These are phyloP conservation scores for Lenzites betulinus DNA, from an alignment of 768 basidiomycete genomes.

Conservation along the genomic window DNA sequence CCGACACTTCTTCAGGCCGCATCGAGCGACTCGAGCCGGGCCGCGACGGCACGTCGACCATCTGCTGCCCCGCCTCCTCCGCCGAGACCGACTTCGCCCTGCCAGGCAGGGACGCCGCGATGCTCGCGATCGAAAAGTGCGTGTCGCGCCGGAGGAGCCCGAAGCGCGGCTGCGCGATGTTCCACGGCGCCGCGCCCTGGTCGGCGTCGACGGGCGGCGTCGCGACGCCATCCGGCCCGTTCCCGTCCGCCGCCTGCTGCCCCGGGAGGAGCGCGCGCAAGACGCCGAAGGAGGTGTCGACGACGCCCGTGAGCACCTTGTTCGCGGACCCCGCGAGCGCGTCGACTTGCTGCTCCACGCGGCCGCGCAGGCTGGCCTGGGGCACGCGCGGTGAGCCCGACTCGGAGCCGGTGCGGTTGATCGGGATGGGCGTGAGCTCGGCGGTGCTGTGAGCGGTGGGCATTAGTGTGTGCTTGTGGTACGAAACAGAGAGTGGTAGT, in stretches of 20 bases:
- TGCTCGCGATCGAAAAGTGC: constrained; percentile 80
- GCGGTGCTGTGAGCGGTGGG: constrained; percentile 53
- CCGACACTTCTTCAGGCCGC: constrained; percentile 28
- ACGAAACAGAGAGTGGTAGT: constrained; percentile 1
- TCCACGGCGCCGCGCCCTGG: constrained; percentile 42
- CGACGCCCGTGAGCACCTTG: constrained; percentile 77
- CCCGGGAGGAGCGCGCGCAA: constrained; percentile 73
- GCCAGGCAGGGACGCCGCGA: constrained; percentile 68
- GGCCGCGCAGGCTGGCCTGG: constrained; percentile 62
- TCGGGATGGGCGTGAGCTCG: constrained; percentile 79
- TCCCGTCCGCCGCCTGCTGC: constrained; percentile 30
- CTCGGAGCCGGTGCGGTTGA: constrained; percentile 54
- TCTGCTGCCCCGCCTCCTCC: constrained; percentile 51
- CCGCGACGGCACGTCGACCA: constrained; percentile 55
- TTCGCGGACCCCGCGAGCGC: constrained; percentile 81
- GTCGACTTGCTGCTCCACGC: constrained; percentile 80
- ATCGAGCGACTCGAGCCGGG: constrained; percentile 50
- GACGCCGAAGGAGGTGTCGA: constrained; percentile 89
- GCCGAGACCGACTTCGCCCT: constrained; percentile 28
- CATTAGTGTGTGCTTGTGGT: constrained; percentile 2
- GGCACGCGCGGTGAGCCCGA: constrained; percentile 46
- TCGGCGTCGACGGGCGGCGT: constrained; percentile 25
- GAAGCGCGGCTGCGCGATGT: constrained; percentile 51
- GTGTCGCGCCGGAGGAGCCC: constrained; percentile 74
- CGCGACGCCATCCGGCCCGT: constrained; percentile 18